Percentiles rank a stretch among this genome's conserved stretches.
These are phyloP conservation scores for Hebeloma cylindrosporum DNA, from an alignment of 768 basidiomycete species.

Conservation along the genomic window DNA sequence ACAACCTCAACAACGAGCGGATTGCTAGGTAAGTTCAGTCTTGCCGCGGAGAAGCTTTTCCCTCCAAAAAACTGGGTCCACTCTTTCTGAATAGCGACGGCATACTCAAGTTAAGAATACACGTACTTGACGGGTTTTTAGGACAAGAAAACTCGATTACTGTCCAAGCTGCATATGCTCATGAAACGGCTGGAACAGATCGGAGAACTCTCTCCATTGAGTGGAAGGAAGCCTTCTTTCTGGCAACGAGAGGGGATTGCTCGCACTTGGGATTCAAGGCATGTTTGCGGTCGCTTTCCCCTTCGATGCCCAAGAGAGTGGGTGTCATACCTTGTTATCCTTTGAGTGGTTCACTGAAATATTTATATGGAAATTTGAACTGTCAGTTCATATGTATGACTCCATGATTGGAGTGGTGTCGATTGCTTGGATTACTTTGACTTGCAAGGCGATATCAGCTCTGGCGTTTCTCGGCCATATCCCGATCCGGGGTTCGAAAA, in stretches of 20 bases:
- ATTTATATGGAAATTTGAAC: not conserved
- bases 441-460: conserved; percentile 20
- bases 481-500: conserved; percentile 65
- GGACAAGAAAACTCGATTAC: conserved; percentile 9
- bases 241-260: conserved; percentile 82
- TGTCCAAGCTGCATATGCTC: conserved; percentile 14
- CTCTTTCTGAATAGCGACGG: conserved; percentile 4
- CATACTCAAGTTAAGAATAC: conserved; percentile 11
- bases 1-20: conserved; percentile 10
- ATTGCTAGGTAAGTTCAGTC: not conserved
- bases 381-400: conserved; percentile 50
- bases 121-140: conserved; percentile 11
- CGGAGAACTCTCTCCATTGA: conserved; percentile 52
- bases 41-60: not conserved
- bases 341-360: not conserved
- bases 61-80: not conserved
- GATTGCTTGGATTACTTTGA: conserved; percentile 77
- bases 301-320: conserved; percentile 78
- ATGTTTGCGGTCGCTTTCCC: conserved; percentile 59
- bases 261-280: conserved; percentile 66
- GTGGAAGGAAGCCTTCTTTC: conserved; percentile 80
- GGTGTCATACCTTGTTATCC: conserved; percentile 27
- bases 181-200: no score
- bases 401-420: conserved; percentile 40
- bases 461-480: not conserved